Evolutionary conservation across 2,329 filamentous ascomycete species (phyloP).

Genomic region (Sarocladiaceae sp.): DNA sequence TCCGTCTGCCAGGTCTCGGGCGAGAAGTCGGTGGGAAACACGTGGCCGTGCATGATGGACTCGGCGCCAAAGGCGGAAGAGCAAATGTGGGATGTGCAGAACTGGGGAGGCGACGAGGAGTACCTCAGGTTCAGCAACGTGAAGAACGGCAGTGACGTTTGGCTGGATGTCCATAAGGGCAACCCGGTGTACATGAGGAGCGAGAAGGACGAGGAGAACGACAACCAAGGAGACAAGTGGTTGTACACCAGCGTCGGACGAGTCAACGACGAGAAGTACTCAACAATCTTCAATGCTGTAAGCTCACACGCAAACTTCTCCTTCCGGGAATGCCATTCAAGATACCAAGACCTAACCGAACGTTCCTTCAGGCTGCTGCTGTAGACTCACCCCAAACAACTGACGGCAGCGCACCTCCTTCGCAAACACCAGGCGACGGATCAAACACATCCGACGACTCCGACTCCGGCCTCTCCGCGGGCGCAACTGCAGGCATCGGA

Average conservation of each 20-base stretch:
- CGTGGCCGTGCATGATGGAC: slow-evolving; percentile 22
- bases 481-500: slow-evolving; percentile 24
- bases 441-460: slow-evolving; percentile 6
- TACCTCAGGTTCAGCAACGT: slow-evolving; percentile 22
- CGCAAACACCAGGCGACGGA: too few species aligned
- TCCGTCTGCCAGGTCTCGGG: slow-evolving; percentile 19
- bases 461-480: slow-evolving; percentile 19
- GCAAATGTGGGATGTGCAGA: slow-evolving; percentile 28
- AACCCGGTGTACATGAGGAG: slow-evolving; percentile 25
- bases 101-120: slow-evolving; percentile 23
- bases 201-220: slow-evolving; percentile 16
- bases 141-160: slow-evolving; percentile 24
- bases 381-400: background rate
- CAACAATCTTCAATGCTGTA: slow-evolving; percentile 24
- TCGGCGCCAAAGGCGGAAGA: slow-evolving; percentile 17
- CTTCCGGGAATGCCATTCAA: background rate
- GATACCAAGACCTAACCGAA: slow-evolving; percentile 9
- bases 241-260: slow-evolving; percentile 23
- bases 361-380: slow-evolving; percentile 3
- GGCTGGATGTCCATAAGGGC: slow-evolving; percentile 25
- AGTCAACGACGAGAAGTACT: slow-evolving; percentile 26
- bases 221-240: slow-evolving; percentile 27
- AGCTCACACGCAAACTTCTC: slow-evolving; percentile 8
- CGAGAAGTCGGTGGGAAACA: slow-evolving; percentile 20
- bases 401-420: background rate